Conservation (phyloP, 768 basidiomycete species). For the Panaeolus papilionaceus region DNA sequence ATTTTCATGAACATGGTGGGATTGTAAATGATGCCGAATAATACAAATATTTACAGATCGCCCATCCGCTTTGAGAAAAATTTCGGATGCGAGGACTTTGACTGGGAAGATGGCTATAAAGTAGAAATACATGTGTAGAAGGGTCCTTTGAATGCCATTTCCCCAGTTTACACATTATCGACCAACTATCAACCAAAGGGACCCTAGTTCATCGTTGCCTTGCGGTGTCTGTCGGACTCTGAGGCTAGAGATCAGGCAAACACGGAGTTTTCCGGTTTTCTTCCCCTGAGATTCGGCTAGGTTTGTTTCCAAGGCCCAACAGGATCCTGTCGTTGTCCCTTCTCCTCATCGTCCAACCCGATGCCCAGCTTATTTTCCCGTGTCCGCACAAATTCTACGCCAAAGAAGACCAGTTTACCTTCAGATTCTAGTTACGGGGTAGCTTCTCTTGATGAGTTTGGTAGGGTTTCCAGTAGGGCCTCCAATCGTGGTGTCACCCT, state of each 20-base stretch:
- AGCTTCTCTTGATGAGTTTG: conserved; percentile 65
- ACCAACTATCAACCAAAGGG: background rate
- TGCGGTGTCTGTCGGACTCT: conserved; percentile 2
- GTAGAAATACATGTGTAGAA: conserved; percentile 7
- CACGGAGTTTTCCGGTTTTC: conserved; percentile 14
- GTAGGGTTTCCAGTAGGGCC: conserved; percentile 56
- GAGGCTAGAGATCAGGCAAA: conserved; percentile 5
- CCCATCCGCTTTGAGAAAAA: conserved; percentile 5
- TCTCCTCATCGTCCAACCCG: conserved; percentile 43
- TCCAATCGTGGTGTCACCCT: conserved; percentile 41
- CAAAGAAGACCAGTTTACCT: conserved; percentile 44
- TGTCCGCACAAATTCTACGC: conserved; percentile 64
- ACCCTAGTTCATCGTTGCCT: background rate
- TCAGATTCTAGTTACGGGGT: conserved; percentile 34
- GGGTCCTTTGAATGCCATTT: background rate
- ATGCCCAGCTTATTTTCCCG: conserved; percentile 83
- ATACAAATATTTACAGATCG: conserved; percentile 20
- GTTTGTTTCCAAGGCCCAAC: conserved; percentile 12
- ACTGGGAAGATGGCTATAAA: conserved; percentile 3
- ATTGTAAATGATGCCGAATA: conserved; percentile 13
- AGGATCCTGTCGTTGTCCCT: conserved; percentile 17
- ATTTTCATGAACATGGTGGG: background rate
- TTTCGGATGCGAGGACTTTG: background rate
- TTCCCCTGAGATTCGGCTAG: conserved; percentile 26
- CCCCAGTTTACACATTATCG: background rate